phyloP scores from a whole-genome alignment of 2,329 filamentous ascomycete genomes.

The Fusarium pilosicola region DNA sequence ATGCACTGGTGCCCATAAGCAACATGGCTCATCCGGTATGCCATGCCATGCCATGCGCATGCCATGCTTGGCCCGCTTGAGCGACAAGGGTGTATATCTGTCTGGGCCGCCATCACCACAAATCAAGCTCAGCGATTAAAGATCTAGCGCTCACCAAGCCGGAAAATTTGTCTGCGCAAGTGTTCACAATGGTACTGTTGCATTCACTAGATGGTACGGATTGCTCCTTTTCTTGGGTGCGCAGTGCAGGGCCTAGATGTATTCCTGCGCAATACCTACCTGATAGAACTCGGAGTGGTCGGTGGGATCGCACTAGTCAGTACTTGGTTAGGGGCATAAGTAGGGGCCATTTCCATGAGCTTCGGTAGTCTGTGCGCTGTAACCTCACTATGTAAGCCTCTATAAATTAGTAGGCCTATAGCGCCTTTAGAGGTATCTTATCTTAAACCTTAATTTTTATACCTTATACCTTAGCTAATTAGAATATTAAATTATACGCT shows the following conservation, averaged over 20 bases:
- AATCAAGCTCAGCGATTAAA: conserved; percentile 6
- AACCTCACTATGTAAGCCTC: no score
- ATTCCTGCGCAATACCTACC: conserved; percentile 13
- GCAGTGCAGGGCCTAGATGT: conserved; percentile 33
- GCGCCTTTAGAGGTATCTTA: no score
- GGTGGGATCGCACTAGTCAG: conserved; percentile 32
- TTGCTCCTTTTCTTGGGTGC: conserved; percentile 21
- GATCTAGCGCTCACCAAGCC: conserved; percentile 22
- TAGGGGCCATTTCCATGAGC: no score
- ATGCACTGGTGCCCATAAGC: conserved; percentile 1
- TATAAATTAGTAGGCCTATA: no score
- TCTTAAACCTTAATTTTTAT: no score
- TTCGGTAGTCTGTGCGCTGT: no score
- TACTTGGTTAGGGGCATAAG: no score
- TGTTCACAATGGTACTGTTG: conserved; percentile 47
- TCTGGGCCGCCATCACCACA: conserved; percentile 6
- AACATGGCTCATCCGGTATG: conserved; percentile 13
- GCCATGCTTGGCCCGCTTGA: background rate
- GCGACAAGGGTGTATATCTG: conserved; percentile 18
- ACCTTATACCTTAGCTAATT: no score
- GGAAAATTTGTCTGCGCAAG: conserved; percentile 42
- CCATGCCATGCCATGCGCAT: background rate
- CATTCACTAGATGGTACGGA: conserved; percentile 40
- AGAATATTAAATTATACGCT: no score
- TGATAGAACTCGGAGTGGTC: conserved; percentile 19